Evolutionary conservation across 495 filamentous ascomycete species (phyloP), one percentile per base, ranked within the genome.

Genomic region (Pseudomonodictys pantanalensis): DNA sequence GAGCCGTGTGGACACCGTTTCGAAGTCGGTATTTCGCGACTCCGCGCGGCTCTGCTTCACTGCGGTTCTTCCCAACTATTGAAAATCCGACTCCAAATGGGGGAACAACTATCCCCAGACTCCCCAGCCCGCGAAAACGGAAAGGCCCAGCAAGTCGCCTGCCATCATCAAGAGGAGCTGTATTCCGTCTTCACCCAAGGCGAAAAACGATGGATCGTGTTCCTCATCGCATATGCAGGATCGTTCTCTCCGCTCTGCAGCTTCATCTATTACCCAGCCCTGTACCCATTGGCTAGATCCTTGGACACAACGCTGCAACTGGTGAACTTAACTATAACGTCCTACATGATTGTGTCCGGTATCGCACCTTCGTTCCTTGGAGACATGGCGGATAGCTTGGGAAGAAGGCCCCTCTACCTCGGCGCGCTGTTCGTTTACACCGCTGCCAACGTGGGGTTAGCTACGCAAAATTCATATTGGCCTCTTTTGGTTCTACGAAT

Each of bases 271-370:
- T 66, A 64, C 45, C 69, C 69, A n/a, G 65, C 68, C 9, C 35
- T 71, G 17, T 57, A 69, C 46, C 38, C 52, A 1, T 45, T 71
- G n/a, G 58, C 69, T 10, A 24, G 10, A 3, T 58, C 64, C 18
- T 33, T 68, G 3, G 20, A 64, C 28, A 54, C 63, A 11, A 64
- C 68, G 17, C 52, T 32, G 12, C 41, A 50, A 17, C 33, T 62
- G 0, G 62, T 70, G 51, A 71, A 71, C 45, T 46, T 72, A 22
- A 48, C 61, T 12, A 46, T 72, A 18, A 72, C 69, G 11, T 66
- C 68, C 3, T 72, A 72, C 35, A 64, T 72, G 68, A 69, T 69
- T 11, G 30, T 68, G 15, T 65, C 68, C 52, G 68, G 50, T 11
- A 46, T 72, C 25, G 69, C 68, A 7, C 69, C 69, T 3, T 47